These are phyloP conservation scores for Aspergillus diversus DNA, from an alignment of 495 filamentous ascomycete species.

Conservation along the genomic window DNA sequence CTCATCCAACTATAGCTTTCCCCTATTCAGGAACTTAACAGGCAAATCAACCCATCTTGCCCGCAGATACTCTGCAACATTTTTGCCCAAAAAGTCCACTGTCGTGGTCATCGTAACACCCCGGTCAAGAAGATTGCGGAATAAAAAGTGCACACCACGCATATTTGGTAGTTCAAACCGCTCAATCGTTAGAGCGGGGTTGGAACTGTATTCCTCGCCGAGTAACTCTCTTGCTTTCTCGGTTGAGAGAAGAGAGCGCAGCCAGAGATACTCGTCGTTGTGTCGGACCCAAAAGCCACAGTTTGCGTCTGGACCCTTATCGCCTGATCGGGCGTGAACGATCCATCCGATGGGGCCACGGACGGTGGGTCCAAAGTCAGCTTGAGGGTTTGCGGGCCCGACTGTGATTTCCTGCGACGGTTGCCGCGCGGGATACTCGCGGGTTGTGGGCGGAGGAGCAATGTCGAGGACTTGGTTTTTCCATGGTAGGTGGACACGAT, in stretches of 20 bases:
- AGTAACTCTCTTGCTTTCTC: slow-evolving; percentile 41
- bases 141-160: slow-evolving; percentile 56
- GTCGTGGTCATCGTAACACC: slow-evolving; percentile 55
- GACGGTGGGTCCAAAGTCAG: slow-evolving; percentile 45
- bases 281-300: slow-evolving; percentile 57
- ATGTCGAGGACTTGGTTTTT: slow-evolving; percentile 36
- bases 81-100: slow-evolving; percentile 60
- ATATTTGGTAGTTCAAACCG: slow-evolving; percentile 52
- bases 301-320: slow-evolving; percentile 58
- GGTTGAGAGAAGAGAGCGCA: slow-evolving; percentile 49
- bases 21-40: slow-evolving; percentile 39
- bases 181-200: slow-evolving; percentile 48
- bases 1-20: slow-evolving; percentile 31
- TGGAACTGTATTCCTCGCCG: slow-evolving; percentile 40
- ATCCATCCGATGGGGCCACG: slow-evolving; percentile 51
- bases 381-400: slow-evolving; percentile 19
- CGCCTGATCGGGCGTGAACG: slow-evolving; percentile 54
- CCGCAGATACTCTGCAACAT: slow-evolving; percentile 58
- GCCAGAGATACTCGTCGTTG: slow-evolving; percentile 54
- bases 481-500: slow-evolving; percentile 45
- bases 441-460: slow-evolving; percentile 35
- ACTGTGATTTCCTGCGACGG: slow-evolving; percentile 37
- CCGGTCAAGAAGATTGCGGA: slow-evolving; percentile 56
- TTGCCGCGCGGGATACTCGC: slow-evolving; percentile 40
- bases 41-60: slow-evolving; percentile 54